Base-by-base conservation (phyloP, 768 basidiomycete species). In the Sporobolomyces pararoseus region DNA sequence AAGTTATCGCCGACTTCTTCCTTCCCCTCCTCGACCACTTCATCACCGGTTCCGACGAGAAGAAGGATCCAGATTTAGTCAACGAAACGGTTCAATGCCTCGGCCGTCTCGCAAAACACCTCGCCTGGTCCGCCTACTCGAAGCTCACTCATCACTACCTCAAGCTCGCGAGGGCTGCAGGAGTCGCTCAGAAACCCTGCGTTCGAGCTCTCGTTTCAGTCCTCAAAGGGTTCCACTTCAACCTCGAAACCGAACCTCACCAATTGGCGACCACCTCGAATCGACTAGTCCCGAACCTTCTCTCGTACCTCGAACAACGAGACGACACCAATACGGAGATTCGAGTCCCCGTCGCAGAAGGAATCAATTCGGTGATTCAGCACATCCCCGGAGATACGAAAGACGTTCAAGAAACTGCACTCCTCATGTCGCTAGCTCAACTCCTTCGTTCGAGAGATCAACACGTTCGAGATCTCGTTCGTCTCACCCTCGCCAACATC, bases 371-470 rank as follows among this genome's bases (percentile, higher is more conserved):
- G 58, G 86, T 99, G 27, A 89, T 93, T 3, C 82, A 85, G 70
- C 86, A 90, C 76, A 84, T 98, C 32, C 94, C 96, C 0, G 80
- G 81, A 21, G 79, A 82, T 1, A 80, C 82, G 0, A 85, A 87
- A 14, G 84, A 87, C 39, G 81, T 85, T 0, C 91, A 96, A 72
- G 84, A 93, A 29, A 81, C 85, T 0, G 85, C 87, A 32, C 81
- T 97, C 17, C 77, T 98, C 68, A 97, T 91, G 2, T 85, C 89
- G 29, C 84, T 97, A 64, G 86, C 88, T 75, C 95, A 98, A 76
- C 87, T 89, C 44, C 82, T 99, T 47, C 88, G 91, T n/a, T 96
- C 91, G 78, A 88, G 86, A 74, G 92, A 92, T 19, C 91, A 94
- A 77, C 93, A 97, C 74, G 91, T 90, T 1, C 83, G 96, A 67